Base-by-base conservation (phyloP, 768 basidiomycete species). In the Favolaschia claudopus region DNA sequence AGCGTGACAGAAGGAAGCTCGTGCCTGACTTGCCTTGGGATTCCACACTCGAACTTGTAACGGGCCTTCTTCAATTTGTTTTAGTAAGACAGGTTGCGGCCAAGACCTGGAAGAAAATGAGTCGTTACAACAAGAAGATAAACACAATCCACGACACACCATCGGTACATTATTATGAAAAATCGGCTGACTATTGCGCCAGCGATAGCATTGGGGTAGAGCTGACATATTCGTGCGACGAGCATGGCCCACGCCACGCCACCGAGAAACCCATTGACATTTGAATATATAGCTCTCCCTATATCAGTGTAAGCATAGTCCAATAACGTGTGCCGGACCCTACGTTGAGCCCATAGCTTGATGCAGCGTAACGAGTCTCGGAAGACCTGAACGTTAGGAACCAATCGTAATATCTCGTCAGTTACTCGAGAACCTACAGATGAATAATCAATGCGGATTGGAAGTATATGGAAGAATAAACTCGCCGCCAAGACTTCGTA, bases 241-340 rank as follows among this genome's bases (percentile, higher is more conserved):
- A 99, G 86, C 82, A 99, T 92, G 4, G 96, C 93, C 97, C 97
- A 99, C 27, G 96, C 96, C 2, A 99, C 96, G 69, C 97, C 97
- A 55, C 97, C 97, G 29, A 96, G 84, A 74, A 99, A 99, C 19
- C 96, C 97, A 67, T 95, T 95, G 12, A 98, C 94, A 73, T 99
- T 99, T 1, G 95, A 96, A 75, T 98, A 98, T 60, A 99, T 96
- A 24, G 96, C 97, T 76, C 95, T 84, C 67, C 89, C 96, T 98
- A 69, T 38, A 25, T 28, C 39, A 39, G 33, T 37, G 54, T 51
- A 32, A 58, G 53, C 10, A 36, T n/a, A 10, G 32, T 17, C 17
- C 17, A 45, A n/a, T 32, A 19, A 27, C 24, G 44, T 17, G 7
- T 31, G 40, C 36, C 17, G 59, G 27, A 20, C 81, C 92, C 55